A percentile compares a stretch with the other conserved stretches of the same genome.
Evolutionary conservation across 2,329 filamentous ascomycete genomes (phyloP).

Genomic region (Claviceps digitariae): DNA sequence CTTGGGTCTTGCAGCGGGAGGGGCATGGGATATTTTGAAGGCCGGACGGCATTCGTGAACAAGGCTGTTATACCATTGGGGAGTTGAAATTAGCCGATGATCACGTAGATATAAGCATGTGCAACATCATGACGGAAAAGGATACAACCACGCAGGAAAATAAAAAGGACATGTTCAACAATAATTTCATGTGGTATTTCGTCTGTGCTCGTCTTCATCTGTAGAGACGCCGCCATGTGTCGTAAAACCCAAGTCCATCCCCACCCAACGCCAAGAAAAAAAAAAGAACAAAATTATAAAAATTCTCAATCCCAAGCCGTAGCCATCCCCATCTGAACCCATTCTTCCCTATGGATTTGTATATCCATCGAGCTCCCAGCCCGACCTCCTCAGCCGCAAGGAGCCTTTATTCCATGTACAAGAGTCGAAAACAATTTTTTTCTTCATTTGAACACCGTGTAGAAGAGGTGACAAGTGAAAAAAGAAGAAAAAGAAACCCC

Average conservation of each 20-base stretch:
- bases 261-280: conserved; percentile 3
- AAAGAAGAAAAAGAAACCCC: background rate
- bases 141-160: background rate
- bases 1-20: too few relatives aligned
- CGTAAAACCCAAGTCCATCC: conserved; percentile 3
- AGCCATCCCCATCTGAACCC: conserved; percentile 10
- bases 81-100: too few relatives aligned
- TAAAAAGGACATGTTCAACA: background rate
- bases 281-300: background rate
- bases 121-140: too few relatives aligned
- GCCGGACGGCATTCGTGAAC: too few relatives aligned
- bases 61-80: too few relatives aligned
- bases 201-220: conserved; percentile 17
- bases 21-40: too few relatives aligned
- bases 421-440: background rate
- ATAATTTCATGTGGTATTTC: conserved; percentile 8
- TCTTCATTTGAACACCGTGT: too few relatives aligned
- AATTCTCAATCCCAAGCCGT: conserved; percentile 14
- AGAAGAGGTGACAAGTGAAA: background rate
- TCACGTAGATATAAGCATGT: too few relatives aligned
- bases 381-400: background rate
- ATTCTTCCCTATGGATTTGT: background rate
- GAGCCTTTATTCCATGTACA: conserved; percentile 3
- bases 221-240: conserved; percentile 17
- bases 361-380: background rate